Evolutionary conservation across 371 early-diverging fungal genomes (phyloP).

Genomic region (Mortierella sp.): DNA sequence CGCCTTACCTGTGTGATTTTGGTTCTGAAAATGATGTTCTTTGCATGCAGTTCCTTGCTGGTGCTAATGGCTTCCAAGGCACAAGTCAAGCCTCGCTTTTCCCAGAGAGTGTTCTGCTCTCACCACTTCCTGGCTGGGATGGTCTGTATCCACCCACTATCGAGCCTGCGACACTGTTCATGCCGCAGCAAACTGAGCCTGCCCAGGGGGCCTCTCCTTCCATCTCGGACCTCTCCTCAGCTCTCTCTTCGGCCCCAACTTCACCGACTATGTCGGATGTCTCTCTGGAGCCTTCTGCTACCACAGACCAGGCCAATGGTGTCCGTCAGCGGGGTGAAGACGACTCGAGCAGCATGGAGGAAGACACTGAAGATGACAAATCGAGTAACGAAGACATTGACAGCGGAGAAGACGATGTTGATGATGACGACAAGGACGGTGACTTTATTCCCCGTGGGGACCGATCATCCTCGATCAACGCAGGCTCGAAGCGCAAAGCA

Average conservation of each 20-base stretch:
- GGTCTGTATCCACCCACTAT: slow-evolving; percentile 9
- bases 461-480: slow-evolving; percentile 1
- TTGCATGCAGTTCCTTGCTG: not conserved
- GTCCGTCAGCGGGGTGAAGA: no score
- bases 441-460: not conserved
- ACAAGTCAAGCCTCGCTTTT: slow-evolving; percentile 13
- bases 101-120: slow-evolving; percentile 13
- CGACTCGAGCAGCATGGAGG: no score
- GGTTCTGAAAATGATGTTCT: slow-evolving; percentile 3
- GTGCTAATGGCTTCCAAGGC: not conserved
- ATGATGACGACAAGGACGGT: not conserved
- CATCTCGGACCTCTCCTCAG: slow-evolving; percentile 4
- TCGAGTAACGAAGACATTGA: no score
- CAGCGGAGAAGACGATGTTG: no score
- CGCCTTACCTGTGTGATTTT: slow-evolving; percentile 24
- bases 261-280: not conserved
- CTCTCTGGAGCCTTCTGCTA: not conserved
- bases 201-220: slow-evolving; percentile 3
- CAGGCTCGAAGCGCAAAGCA: slow-evolving; percentile 27
- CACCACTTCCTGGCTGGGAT: slow-evolving; percentile 3
- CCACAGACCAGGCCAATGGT: no score
- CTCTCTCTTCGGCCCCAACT: not conserved
- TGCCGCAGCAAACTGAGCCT: slow-evolving; percentile 1
- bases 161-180: slow-evolving; percentile 22
- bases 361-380: no score